Percentiles rank a stretch among this genome's conserved stretches.
These are phyloP conservation scores for Monascus purpureus DNA, from an alignment of 495 filamentous ascomycete genomes.

Conservation along the genomic window DNA sequence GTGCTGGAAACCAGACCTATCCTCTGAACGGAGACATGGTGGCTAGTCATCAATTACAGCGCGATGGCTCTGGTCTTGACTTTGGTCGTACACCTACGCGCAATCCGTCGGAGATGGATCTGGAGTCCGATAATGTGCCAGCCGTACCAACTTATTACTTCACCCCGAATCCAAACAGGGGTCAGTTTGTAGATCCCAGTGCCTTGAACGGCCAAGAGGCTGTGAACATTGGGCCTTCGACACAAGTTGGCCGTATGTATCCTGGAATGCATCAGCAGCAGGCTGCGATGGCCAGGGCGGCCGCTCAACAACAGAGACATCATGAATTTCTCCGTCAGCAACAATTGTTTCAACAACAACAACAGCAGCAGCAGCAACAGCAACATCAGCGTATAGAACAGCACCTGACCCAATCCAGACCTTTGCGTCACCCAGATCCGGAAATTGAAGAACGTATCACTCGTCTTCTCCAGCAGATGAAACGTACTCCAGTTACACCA, in stretches of 20 bases:
- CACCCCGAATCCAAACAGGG: constrained; percentile 24
- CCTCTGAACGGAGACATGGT: constrained; percentile 31
- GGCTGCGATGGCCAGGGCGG: constrained; percentile 64
- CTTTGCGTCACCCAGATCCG: constrained; percentile 43
- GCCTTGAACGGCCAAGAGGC: constrained; percentile 47
- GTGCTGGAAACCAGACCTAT: constrained; percentile 32
- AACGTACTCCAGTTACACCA: constrained; percentile 44
- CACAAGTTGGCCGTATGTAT: constrained; percentile 57
- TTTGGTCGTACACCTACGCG: constrained; percentile 43
- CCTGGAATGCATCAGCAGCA: constrained; percentile 88
- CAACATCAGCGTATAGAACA: constrained; percentile 5
- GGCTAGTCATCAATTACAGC: constrained; percentile 35
- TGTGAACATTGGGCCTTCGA: constrained; percentile 27
- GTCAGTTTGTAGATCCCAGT: constrained; percentile 55
- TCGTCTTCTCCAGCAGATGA: constrained; percentile 71
- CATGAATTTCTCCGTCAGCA: constrained; percentile 48
- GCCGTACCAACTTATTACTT: constrained; percentile 37
- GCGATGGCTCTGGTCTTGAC: constrained; percentile 28
- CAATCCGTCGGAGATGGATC: constrained; percentile 40
- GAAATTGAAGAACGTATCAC: constrained; percentile 76
- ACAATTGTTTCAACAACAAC: constrained; percentile 29
- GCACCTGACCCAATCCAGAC: constrained; percentile 18
- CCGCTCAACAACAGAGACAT: constrained; percentile 54
- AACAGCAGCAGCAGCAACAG: constrained; percentile 13
- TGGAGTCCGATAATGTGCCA: constrained; percentile 47